Evolutionary conservation across 116 monocot genomes (phyloP), one percentile per base, ranked within the genome.

Genomic region (Phalaenopsis hybrid): DNA sequence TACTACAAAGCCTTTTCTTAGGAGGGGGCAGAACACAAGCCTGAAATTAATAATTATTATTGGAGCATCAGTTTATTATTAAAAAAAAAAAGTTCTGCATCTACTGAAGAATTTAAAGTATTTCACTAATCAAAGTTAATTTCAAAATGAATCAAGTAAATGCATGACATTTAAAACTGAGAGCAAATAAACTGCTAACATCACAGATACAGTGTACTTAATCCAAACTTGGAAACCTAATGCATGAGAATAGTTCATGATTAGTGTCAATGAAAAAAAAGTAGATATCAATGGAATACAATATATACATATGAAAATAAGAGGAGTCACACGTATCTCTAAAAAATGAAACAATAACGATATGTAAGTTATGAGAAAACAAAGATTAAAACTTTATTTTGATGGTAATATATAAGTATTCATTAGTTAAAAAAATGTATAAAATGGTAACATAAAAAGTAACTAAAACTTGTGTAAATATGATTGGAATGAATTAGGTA

Each of bases 1-100:
- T 95, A 58, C 85, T 89, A 83, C 88, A 95, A 51, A 80, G 87
- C 13, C 58, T 69, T 72, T 88, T 85, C 80, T 76, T 93, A 34
- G 93, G 95, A 59, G 92, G 80, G 84, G 98, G 98, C 81, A 98
- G 92, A 89, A 98, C 82, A 76, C 98, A 98, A 4, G 98, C 98
- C 98, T 98, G 84, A 44, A 86, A 75, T 59, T 77, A 61, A 76
- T 67, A 13, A 74, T 34, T 48, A 80, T 41, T 72, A 69, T 70
- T 52, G 9, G 33, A 83, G 28, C 61, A 31, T 76, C 77, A 82
- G 59, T 52, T 61, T 69, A 55, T 15, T 55, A 59, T n/a, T 37
- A 72, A 72, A 72, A 37, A 72, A 37, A 31, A 31, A 37, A 37
- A n/a, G 72, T 12, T 72, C 72, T 72, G 13, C 72, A 37, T 37